Conservation (phyloP, 352 stramenopile genomes). For the Aphanomyces invadans region DNA sequence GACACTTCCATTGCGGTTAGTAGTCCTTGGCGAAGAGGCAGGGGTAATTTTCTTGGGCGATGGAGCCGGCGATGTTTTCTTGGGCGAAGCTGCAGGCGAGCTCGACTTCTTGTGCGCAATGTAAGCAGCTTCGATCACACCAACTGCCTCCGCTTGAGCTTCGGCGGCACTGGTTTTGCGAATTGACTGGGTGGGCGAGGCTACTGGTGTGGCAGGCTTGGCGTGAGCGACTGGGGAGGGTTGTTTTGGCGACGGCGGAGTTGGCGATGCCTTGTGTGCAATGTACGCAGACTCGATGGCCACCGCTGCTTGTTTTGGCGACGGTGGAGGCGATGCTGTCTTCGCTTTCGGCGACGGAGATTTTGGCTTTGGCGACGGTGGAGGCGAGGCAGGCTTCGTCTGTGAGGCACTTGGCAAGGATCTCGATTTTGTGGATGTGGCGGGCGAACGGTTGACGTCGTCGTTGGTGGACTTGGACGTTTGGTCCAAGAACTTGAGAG, state of each 20-base stretch:
- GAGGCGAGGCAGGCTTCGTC: neutral
- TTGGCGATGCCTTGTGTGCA: slow-evolving; percentile 1
- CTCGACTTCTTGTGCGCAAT: neutral
- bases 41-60: neutral
- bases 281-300: slow-evolving; percentile 5
- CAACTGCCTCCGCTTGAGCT: neutral
- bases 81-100: neutral
- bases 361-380: neutral
- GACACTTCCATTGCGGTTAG: neutral
- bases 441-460: neutral
- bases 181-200: neutral
- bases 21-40: neutral
- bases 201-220: neutral
- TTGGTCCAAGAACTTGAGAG: slow-evolving; percentile 3
- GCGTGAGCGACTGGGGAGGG: neutral
- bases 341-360: neutral
- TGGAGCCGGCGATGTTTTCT: neutral
- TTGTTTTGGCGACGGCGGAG: neutral
- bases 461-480: neutral
- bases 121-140: neutral
- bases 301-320: neutral
- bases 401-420: no score
- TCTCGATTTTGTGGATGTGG: neutral
- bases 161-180: neutral
- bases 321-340: neutral